A percentile compares a stretch with the other conserved stretches of the same genome.
phyloP scores from a whole-genome alignment of 805 yeast species.

The Candida sakaeoensis region DNA sequence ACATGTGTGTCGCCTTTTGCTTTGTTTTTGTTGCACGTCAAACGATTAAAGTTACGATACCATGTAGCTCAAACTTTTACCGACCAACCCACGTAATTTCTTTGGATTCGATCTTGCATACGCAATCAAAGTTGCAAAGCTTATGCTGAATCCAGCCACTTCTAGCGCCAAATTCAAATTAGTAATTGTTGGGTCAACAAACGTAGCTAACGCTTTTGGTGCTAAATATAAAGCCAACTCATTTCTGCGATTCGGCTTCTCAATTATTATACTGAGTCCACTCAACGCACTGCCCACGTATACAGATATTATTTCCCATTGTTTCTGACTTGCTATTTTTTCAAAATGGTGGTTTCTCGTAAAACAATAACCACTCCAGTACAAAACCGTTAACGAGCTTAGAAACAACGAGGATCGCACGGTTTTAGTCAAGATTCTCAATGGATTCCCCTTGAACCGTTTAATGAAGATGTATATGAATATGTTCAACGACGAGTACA shows the following conservation, averaged over 20 bases:
- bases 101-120: slow-evolving; percentile 21
- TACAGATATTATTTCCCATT: slow-evolving; percentile 31
- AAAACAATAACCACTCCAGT: slow-evolving; percentile 41
- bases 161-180: slow-evolving; percentile 13
- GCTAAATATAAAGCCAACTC: slow-evolving; percentile 43
- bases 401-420: slow-evolving; percentile 35
- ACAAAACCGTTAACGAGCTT: slow-evolving; percentile 30
- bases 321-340: slow-evolving; percentile 15
- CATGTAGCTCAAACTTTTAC: slow-evolving; percentile 20
- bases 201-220: slow-evolving; percentile 28
- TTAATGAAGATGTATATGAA: slow-evolving; percentile 14
- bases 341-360: slow-evolving; percentile 31
- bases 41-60: not conserved
- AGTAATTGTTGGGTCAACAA: slow-evolving; percentile 20
- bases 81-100: slow-evolving; percentile 30
- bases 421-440: slow-evolving; percentile 13
- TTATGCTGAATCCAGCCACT: slow-evolving; percentile 22
- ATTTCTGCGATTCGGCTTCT: slow-evolving; percentile 32
- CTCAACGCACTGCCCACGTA: slow-evolving; percentile 29
- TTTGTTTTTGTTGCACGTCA: not conserved
- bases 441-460: slow-evolving; percentile 3
- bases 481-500: slow-evolving; percentile 36
- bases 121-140: slow-evolving; percentile 29
- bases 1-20: too few relatives aligned
- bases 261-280: slow-evolving; percentile 35